Evolutionary conservation across 345 rosid species (phyloP).

Genomic region (Pistacia integerrima): DNA sequence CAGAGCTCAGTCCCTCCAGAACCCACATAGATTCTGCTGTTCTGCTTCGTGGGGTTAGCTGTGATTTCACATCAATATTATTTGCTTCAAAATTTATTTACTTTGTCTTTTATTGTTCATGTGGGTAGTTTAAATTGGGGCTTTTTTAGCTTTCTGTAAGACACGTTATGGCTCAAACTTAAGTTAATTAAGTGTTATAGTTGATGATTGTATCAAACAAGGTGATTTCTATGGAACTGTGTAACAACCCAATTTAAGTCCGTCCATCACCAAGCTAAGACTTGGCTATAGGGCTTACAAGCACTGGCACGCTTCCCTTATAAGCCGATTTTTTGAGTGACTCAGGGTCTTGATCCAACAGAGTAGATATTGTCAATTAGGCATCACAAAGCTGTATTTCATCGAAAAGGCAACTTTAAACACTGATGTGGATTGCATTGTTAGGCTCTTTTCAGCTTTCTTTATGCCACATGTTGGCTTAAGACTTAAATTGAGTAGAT

Average conservation of each 20-base stretch:
- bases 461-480: not conserved
- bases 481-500: not conserved
- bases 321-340: no score
- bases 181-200: not conserved
- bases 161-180: not conserved
- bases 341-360: no score
- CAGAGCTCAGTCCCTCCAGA: slow-evolving; percentile 28
- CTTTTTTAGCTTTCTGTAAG: not conserved
- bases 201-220: not conserved
- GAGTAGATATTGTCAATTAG: no score
- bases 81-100: not conserved
- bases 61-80: not conserved
- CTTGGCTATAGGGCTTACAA: no score
- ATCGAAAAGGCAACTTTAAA: no score
- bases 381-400: no score
- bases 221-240: no score
- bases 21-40: slow-evolving; percentile 14
- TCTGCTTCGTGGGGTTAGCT: slow-evolving; percentile 33
- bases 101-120: not conserved
- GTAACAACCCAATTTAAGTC: no score
- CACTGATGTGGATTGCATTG: not conserved
- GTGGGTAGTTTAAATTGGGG: not conserved
- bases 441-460: not conserved
- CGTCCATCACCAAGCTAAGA: no score
- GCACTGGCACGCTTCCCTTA: no score